Conservation (phyloP, 2,329 filamentous ascomycete species). For the Berkeleyomyces basicola region DNA sequence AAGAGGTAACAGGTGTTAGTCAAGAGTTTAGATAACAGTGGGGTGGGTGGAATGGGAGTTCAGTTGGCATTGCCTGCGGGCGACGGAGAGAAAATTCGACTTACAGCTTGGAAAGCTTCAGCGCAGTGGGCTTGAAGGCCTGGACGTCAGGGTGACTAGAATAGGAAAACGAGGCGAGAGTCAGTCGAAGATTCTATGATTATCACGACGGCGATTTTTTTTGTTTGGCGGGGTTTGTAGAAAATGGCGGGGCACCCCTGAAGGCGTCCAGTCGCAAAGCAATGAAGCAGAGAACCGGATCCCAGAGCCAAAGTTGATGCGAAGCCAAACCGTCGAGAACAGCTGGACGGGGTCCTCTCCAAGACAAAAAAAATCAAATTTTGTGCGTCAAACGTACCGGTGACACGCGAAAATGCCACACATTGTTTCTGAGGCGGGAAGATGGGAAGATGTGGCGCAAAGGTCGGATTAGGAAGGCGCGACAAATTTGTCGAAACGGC, state of each 20-base stretch:
- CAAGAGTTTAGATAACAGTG: conserved; percentile 3
- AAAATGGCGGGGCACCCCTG: not conserved
- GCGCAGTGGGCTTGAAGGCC: conserved; percentile 88
- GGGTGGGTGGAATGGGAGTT: not conserved
- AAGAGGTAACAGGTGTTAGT: conserved; percentile 14
- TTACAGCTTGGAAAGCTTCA: conserved; percentile 88
- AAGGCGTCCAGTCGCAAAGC: not conserved
- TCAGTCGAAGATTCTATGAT: not conserved
- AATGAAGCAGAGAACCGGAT: too few relatives aligned
- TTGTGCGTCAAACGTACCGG: conserved; percentile 39
- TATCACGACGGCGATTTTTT: not conserved
- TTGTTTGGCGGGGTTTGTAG: not conserved
- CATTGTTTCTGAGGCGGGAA: conserved; percentile 37
- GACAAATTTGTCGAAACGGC: not conserved
- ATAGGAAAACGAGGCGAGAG: conserved; percentile 1
- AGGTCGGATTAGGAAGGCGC: not conserved
- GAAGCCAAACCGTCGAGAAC: not conserved
- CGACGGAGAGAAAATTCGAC: conserved; percentile 22
- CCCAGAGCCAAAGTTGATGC: not conserved
- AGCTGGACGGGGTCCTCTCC: too few relatives aligned
- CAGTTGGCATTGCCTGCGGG: not conserved
- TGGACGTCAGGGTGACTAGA: conserved; percentile 75
- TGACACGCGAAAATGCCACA: conserved; percentile 97
- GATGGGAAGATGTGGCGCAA: not conserved
- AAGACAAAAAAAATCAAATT: not conserved